Conservation (phyloP, 768 basidiomycete species). For the Boletellus ananas region DNA sequence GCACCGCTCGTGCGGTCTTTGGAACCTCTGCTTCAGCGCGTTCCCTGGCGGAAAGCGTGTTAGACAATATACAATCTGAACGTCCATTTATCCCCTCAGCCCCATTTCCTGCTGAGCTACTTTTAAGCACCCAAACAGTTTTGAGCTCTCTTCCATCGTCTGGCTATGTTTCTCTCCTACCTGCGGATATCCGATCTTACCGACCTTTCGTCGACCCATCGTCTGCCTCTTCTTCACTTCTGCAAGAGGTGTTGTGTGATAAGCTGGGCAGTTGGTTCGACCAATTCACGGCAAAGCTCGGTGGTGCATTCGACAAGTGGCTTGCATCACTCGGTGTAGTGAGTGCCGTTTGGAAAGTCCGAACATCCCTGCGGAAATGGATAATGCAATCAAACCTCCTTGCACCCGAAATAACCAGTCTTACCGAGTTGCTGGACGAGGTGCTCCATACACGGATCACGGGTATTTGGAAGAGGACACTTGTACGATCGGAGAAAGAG, state of each 20-base stretch:
- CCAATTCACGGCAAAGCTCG: slow-evolving; percentile 45
- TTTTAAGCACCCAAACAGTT: slow-evolving; percentile 63
- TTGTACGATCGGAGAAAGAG: slow-evolving; percentile 41
- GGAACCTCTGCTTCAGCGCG: slow-evolving; percentile 30
- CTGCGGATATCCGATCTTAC: slow-evolving; percentile 66
- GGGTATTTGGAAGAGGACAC: slow-evolving; percentile 53
- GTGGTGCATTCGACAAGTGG: slow-evolving; percentile 50
- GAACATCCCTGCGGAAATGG: slow-evolving; percentile 49
- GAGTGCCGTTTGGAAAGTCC: slow-evolving; percentile 69
- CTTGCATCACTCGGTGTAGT: slow-evolving; percentile 55
- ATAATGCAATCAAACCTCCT: slow-evolving; percentile 42
- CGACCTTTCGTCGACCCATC: slow-evolving; percentile 80
- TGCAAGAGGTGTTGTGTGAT: slow-evolving; percentile 39
- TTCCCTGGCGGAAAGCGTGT: slow-evolving; percentile 53
- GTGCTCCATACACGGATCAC: slow-evolving; percentile 52
- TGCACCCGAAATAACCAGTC: slow-evolving; percentile 40
- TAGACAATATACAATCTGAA: slow-evolving; percentile 62
- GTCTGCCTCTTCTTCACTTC: slow-evolving; percentile 52
- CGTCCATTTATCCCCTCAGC: slow-evolving; percentile 21
- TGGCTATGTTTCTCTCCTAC: slow-evolving; percentile 75
- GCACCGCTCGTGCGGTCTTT: slow-evolving; percentile 56
- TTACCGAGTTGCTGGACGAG: slow-evolving; percentile 49
- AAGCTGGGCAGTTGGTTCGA: slow-evolving; percentile 64
- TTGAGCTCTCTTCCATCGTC: slow-evolving; percentile 77
- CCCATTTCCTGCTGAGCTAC: slow-evolving; percentile 47